Conservation (phyloP, 177 flowering plant species). For the Vitis hybrid region DNA sequence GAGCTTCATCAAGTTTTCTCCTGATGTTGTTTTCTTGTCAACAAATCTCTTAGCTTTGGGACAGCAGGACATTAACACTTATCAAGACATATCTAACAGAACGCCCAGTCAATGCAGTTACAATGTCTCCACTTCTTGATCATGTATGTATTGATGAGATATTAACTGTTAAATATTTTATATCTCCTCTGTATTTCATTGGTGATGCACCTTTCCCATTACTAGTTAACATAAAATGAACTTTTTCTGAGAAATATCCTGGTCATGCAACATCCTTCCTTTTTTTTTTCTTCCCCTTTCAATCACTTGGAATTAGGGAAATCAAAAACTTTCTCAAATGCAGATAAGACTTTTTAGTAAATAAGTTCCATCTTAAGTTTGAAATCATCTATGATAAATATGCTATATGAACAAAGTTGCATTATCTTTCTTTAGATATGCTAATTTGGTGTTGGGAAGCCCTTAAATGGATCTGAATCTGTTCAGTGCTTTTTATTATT, state of each 20-base stretch:
- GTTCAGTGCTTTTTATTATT: not conserved
- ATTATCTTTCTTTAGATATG: not conserved
- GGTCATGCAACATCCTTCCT: not conserved
- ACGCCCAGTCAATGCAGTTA: constrained; percentile 93
- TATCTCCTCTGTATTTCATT: not conserved
- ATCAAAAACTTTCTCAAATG: not conserved
- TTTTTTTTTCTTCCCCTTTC: not conserved
- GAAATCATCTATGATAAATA: too few species aligned
- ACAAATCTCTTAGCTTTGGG: constrained; percentile 73
- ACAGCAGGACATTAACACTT: constrained; percentile 70
- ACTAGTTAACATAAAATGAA: not conserved
- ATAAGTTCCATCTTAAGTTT: not conserved
- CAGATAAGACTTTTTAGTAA: not conserved
- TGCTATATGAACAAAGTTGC: not conserved
- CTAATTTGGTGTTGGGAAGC: not conserved
- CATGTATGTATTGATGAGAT: constrained; percentile 56
- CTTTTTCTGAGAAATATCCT: not conserved
- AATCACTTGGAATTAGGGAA: not conserved
- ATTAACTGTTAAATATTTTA: not conserved
- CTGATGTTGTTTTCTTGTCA: not conserved
- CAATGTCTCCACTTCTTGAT: constrained; percentile 90
- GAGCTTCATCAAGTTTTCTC: not conserved
- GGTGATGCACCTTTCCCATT: not conserved
- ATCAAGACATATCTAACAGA: constrained; percentile 88
- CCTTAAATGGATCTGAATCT: not conserved